A percentile compares a stretch with the other conserved stretches of the same genome.
These are phyloP conservation scores for Thielaviopsis punctulata DNA, from an alignment of 2,329 filamentous ascomycete species.

Conservation along the genomic window DNA sequence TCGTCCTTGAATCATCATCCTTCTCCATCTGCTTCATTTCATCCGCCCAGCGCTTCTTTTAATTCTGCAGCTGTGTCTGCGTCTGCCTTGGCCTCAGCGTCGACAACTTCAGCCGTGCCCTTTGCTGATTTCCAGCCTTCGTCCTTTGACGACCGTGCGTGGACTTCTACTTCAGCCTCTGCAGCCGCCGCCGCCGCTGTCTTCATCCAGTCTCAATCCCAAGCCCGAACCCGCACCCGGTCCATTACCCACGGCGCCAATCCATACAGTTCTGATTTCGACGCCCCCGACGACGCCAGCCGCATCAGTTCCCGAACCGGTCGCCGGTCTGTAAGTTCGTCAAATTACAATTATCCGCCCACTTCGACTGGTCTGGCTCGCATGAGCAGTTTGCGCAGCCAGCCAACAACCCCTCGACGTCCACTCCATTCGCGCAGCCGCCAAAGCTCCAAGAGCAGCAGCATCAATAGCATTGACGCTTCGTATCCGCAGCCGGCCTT, in stretches of 20 bases:
- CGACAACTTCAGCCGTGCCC: conserved; percentile 12
- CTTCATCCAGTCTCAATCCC: conserved; percentile 7
- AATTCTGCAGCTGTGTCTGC: neutral
- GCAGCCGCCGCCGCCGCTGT: conserved; percentile 3
- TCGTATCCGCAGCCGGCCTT: conserved; percentile 30
- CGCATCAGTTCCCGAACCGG: conserved; percentile 37
- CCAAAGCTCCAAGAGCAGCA: conserved; percentile 59
- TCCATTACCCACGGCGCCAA: conserved; percentile 25
- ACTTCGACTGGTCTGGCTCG: conserved; percentile 31
- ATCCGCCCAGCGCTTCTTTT: conserved; percentile 21
- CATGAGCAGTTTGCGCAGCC: conserved; percentile 45
- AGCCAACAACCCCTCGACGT: conserved; percentile 22
- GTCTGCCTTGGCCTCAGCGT: conserved; percentile 14
- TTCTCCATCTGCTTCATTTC: conserved; percentile 21
- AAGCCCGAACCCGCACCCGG: conserved; percentile 14
- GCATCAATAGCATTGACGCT: conserved; percentile 48
- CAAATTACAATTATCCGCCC: conserved; percentile 37
- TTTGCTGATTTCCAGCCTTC: conserved; percentile 1
- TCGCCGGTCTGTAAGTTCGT: conserved; percentile 66
- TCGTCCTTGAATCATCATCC: conserved; percentile 17
- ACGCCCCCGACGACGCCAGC: conserved; percentile 36
- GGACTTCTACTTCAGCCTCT: conserved; percentile 10
- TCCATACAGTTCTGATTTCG: conserved; percentile 46
- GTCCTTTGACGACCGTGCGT: conserved; percentile 12
- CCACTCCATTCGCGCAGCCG: conserved; percentile 36